Base-by-base conservation (phyloP, 1,284 basidiomycete genomes). In the Malassezia arunalokei region DNA sequence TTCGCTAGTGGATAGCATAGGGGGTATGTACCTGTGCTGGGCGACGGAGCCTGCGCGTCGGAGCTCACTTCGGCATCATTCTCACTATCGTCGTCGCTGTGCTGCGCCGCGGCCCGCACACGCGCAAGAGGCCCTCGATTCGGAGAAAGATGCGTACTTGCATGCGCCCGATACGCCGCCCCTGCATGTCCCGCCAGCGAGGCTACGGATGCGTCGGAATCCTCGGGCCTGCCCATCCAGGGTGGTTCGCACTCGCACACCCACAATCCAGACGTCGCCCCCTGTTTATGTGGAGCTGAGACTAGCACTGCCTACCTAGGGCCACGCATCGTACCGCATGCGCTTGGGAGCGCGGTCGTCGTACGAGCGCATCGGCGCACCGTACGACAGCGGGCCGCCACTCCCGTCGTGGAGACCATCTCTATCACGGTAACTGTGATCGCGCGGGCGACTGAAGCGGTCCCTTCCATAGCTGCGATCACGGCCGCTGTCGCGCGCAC, bases 331-430 rank as follows among this genome's bases (percentile, higher is more conserved):
- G 40, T 35, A 54, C 5, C 53, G 47, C 28, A 44, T 14, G 8
- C 53, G 47, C 33, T 55, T 55, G 11, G 53, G 37, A n/a, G 43
- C 40, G 12, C 53, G 53, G 20, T 55, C 53, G 24, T 47, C 52
- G 28, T 29, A 48, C n/a, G 40, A 6, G 24, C 47, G 40, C n/a
- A 17, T 40, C 12, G 44, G 41, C 0, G 44, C 41, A 28, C 42
- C 48, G 29, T 49, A 49, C 28, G 47, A 35, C 29, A 31, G 30
- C 6, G 31, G 12, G 14, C 41, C 37, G 40, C 47, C 40, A n/a
- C 12, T 8, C 9, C 14, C 27, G 15, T 47, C 46, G 24, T 27
- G 37, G 0, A 47, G n/a, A 7, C 39, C 44, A 47, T 55, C 53
- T 29, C 53, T 47, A 39, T 55, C 53, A 14, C 48, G 47, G 48